Percentiles rank a stretch among this genome's conserved stretches.
These are phyloP conservation scores for Xanthoceras sorbifolium DNA, from an alignment of 345 rosid genomes.

Conservation along the genomic window DNA sequence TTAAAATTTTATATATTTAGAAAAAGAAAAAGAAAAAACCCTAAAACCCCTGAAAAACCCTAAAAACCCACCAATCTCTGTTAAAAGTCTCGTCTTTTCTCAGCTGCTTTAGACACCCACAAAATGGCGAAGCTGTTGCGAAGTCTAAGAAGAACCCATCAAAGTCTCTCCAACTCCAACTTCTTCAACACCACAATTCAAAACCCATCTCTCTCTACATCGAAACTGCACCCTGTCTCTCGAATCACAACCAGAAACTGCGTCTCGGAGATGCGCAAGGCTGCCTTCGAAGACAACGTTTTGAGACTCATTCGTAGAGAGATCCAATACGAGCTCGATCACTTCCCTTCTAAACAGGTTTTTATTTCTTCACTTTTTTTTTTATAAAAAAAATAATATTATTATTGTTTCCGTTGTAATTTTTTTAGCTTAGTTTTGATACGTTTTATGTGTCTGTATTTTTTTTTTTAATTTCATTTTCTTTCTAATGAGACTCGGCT, in stretches of 20 bases:
- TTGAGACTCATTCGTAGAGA: conserved; percentile 63
- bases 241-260: conserved; percentile 44
- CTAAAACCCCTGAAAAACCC: conserved; percentile 2
- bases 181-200: neutral
- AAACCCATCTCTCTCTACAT: neutral
- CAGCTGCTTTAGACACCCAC: neutral
- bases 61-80: no score
- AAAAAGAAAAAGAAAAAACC: no score
- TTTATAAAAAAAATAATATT: no score
- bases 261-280: conserved; percentile 69
- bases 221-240: conserved; percentile 10
- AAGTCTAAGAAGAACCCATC: neutral
- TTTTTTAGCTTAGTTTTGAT: no score
- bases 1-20: no score
- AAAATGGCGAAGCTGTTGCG: conserved; percentile 1
- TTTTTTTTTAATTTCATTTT: neutral
- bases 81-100: neutral
- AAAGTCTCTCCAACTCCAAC: conserved; percentile 5
- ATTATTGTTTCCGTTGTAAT: no score
- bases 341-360: conserved; percentile 48
- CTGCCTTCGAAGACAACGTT: conserved; percentile 73
- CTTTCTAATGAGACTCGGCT: no score
- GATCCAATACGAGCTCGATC: conserved; percentile 69
- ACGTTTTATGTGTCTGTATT: neutral
- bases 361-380: neutral